Evolutionary conservation across 2,329 filamentous ascomycete genomes (phyloP).

Genomic region (Botrytis fabae): DNA sequence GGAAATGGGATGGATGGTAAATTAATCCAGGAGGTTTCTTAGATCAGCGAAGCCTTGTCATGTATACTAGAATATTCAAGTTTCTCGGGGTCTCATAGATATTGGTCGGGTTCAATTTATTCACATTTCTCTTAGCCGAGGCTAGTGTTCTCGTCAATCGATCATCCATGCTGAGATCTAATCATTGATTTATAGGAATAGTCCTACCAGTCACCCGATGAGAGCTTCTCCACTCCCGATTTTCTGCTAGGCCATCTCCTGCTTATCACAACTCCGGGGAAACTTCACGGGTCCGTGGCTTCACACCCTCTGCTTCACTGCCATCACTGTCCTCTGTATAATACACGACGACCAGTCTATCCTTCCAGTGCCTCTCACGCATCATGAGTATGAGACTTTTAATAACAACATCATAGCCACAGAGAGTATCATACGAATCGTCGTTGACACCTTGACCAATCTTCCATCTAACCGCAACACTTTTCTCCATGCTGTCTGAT

Average conservation of each 20-base stretch:
- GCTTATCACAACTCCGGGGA: background rate
- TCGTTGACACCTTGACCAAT: background rate
- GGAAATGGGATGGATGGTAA: conserved; percentile 34
- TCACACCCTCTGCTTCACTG: background rate
- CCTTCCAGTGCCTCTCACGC: background rate
- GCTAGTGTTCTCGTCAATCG: background rate
- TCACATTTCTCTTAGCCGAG: background rate
- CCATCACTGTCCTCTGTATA: background rate
- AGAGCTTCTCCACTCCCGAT: background rate
- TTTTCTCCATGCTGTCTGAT: background rate
- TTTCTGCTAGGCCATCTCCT: background rate
- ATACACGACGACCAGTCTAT: background rate
- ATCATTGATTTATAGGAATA: background rate
- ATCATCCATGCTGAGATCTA: background rate
- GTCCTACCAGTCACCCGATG: background rate
- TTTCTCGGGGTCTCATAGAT: background rate
- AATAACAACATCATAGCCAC: background rate
- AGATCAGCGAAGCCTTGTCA: background rate
- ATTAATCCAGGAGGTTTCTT: conserved; percentile 41
- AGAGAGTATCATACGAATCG: background rate
- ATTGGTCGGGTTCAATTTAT: background rate
- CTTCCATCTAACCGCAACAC: background rate
- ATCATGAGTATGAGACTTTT: background rate
- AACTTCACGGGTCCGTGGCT: background rate
- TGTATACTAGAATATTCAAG: background rate